These are phyloP conservation scores for Tardiomyces depauwii DNA, from an alignment of 1,139 yeast genomes.

Conservation along the genomic window DNA sequence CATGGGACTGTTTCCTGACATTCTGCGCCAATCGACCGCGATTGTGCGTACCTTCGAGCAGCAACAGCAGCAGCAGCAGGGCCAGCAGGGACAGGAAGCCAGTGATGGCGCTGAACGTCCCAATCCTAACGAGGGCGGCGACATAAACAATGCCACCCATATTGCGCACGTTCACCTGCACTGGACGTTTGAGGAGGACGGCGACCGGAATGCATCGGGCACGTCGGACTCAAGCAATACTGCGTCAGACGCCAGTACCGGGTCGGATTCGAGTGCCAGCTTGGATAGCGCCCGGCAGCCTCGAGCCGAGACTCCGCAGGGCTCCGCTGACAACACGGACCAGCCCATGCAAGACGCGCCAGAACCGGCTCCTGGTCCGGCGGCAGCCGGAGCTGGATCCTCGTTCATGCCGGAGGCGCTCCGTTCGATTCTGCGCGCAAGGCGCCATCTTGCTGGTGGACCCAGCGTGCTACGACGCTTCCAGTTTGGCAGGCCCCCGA, in stretches of 20 bases:
- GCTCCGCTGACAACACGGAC: neutral
- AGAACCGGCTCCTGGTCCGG: neutral
- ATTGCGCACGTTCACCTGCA: neutral
- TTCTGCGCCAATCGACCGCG: neutral
- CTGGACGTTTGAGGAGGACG: neutral
- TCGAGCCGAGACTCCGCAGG: too few relatives aligned
- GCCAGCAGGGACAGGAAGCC: neutral
- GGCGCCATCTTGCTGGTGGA: neutral
- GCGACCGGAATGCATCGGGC: too few relatives aligned
- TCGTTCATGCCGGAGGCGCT: neutral
- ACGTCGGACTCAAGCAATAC: neutral
- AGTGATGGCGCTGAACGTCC: neutral
- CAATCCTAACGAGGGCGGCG: neutral
- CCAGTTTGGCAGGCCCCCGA: neutral
- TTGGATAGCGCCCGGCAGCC: too few relatives aligned
- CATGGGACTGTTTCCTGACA: neutral
- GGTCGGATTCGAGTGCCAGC: neutral
- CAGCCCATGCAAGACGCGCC: neutral
- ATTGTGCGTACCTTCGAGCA: neutral
- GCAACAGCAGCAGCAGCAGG: conserved; percentile 1
- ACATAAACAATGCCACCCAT: neutral
- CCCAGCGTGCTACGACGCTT: neutral
- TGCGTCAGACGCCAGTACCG: neutral
- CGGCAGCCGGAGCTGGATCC: neutral
- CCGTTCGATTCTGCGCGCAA: neutral